Evolutionary conservation across 129 eudicot genomes (phyloP), one percentile per base, ranked within the genome.

Genomic region (Scalesia atractyloides): DNA sequence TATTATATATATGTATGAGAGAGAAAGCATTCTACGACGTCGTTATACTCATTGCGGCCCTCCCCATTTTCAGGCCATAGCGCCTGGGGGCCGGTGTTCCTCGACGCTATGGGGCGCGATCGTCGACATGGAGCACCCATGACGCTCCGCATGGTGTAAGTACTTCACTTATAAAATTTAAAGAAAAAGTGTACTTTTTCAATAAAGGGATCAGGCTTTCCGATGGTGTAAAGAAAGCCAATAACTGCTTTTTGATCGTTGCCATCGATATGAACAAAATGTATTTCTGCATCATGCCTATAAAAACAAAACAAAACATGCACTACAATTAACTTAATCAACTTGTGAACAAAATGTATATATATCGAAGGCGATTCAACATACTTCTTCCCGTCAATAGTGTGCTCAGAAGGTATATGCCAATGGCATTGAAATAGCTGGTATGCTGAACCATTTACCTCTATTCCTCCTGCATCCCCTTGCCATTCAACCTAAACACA

Each of bases 331-430:
- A n/a, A 6, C 43, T 11, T 34, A 37, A 53, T 49, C n/a, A 6
- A 17, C 5, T 11, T 59, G 17, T 30, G 2, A 54, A 34, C 26
- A 33, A 54, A 51, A 11, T 13, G 20, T 16, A 1, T 62, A 41
- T 41, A 41, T 39, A 44, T 39, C 3, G 33, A 51, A 52, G 16
- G 51, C 34, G 53, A 18, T 24, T 4, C 10, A 5, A 66, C 16
- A 3, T 64, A 80, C 91, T 81, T 84, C 37, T 44, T 64, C 2
- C 91, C 96, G 59, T 84, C 73, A 18, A 86, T 18, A 2, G 84
- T 82, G 81, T 89, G 96, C 37, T 89, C 96, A 0, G 91, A 68
- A 64, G 96, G 96, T 56, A 77, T 72, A 80, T 89, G 96, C 96
- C 96, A 89, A 77, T 89, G 96, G 46, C 85, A 83, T 64, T 86